Conservation (phyloP, 2,329 filamentous ascomycete genomes). For the Colletotrichum tropicicola region DNA sequence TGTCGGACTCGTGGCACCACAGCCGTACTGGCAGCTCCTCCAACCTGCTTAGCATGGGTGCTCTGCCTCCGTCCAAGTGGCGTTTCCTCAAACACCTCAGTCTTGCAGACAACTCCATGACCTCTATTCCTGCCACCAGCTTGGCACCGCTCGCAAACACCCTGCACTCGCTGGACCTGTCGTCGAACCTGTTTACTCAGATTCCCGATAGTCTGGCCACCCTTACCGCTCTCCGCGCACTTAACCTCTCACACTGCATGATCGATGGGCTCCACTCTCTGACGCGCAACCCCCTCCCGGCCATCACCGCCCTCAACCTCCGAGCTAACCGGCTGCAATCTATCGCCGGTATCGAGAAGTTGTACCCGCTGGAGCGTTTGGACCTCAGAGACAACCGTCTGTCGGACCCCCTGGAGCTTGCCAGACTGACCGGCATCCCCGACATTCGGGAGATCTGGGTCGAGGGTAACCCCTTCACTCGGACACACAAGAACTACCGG, state of each 20-base stretch:
- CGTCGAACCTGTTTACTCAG: constrained; percentile 91
- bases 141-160: constrained; percentile 86
- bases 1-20: constrained; percentile 71
- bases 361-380: constrained; percentile 87
- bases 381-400: constrained; percentile 92
- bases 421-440: constrained; percentile 87
- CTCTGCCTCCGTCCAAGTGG: constrained; percentile 90
- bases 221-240: constrained; percentile 85
- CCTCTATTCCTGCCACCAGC: constrained; percentile 78
- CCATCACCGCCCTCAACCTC: constrained; percentile 92
- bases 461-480: constrained; percentile 89
- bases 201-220: constrained; percentile 91
- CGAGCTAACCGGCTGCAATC: constrained; percentile 88
- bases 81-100: constrained; percentile 92
- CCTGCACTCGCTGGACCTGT: constrained; percentile 90
- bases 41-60: constrained; percentile 76
- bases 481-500: constrained; percentile 85
- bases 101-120: constrained; percentile 90
- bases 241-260: constrained; percentile 98
- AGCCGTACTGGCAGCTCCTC: constrained; percentile 74
- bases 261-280: constrained; percentile 93
- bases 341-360: constrained; percentile 87
- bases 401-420: constrained; percentile 90
- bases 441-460: constrained; percentile 95
- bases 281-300: constrained; percentile 84